Base-by-base conservation (phyloP, 768 basidiomycete genomes). In the Naganishia vaughanmartiniae region DNA sequence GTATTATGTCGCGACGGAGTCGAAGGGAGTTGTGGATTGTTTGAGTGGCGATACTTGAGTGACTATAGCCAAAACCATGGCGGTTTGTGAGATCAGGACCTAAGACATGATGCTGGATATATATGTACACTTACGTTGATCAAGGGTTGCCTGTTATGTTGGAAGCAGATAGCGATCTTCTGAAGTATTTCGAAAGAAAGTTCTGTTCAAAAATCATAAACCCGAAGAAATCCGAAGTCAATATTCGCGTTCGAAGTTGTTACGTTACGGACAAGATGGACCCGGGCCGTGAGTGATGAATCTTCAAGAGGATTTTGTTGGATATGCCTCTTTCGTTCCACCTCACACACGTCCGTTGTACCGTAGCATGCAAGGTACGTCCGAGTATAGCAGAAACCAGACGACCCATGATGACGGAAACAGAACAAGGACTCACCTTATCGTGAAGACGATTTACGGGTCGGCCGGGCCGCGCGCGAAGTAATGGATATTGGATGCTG, bases 221-320 rank as follows among this genome's bases (percentile, higher is more conserved):
- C 12, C 60, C 60, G 60, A 45, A 45, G 36, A 63, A 63, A 63
- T 30, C 60, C 60, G 60, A 30, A 30, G 60, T 63, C 11, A 63
- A 42, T 26, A 26, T 42, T 28, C n/a, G 30, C 33, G 54, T 31
- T 55, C 4, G 30, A 55, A 55, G 54, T 31, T 33, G 30, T 12
- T 42, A 63, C 39, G 30, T 12, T 42, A 63, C 39, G 60, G 60
- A 63, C 60, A 42, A 39, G 39, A 63, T 26, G 24, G n/a, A 45
- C 46, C 60, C 60, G 60, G n/a, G 14, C 24, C 57, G 34, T 36
- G 30, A 14, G 36, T 1, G 21, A 19, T 1, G 6, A 7, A 1
- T 14, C 30, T 21, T 10, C 28, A 26, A 11, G 1, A 3, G 36
- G 15, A 15, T 9, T 58, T 36, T 58, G 48, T 51, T 51, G 48